Base-by-base conservation (phyloP, 106 monocot genomes). In the Dendrobium chrysotoxum region DNA sequence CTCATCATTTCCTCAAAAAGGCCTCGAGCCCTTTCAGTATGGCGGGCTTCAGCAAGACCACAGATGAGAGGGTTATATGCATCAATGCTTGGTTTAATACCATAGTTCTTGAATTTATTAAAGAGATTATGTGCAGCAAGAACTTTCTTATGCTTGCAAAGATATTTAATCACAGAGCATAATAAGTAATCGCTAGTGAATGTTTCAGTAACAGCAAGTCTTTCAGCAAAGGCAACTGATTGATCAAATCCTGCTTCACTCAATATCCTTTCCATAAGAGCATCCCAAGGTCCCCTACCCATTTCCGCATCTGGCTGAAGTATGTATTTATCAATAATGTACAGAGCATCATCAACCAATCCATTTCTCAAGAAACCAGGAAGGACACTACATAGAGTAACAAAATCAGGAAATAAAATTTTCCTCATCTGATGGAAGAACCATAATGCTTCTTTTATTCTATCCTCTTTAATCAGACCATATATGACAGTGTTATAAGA, bases 391-490 rank as follows among this genome's bases (percentile, higher is more conserved):
- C 94, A 93, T 57, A 95, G 57, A 77, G 91, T 91, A 23, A 86
- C 86, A 76, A 95, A 90, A 82, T 99, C 98, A 6, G 92, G 95
- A 75, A 53, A 45, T 4, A 86, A 80, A 82, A 95, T 67, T 82
- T 99, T 95, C 45, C 78, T 92, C 98, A 95, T 95, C 30, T 93
- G 95, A 84, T 88, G 85, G 76, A 91, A 99, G 79, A 99, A 87
- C 95, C 88, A 92, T 20, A 99, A 87, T 57, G 98, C 94, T 66
- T 85, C 84, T 53, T 77, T 61, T 58, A 86, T 68, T 87, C 91
- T 89, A 44, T 85, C 86, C 53, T 85, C 91, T 84, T 88, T 91
- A 73, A 88, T 83, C 28, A 99, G 80, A 80, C 98, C 95, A 86
- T 91, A 66, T 0, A 99, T 91, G 44, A 99, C 84, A 26, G 89